phyloP scores from a whole-genome alignment of 768 basidiomycete genomes.

The Fistulinella prunicolor region DNA sequence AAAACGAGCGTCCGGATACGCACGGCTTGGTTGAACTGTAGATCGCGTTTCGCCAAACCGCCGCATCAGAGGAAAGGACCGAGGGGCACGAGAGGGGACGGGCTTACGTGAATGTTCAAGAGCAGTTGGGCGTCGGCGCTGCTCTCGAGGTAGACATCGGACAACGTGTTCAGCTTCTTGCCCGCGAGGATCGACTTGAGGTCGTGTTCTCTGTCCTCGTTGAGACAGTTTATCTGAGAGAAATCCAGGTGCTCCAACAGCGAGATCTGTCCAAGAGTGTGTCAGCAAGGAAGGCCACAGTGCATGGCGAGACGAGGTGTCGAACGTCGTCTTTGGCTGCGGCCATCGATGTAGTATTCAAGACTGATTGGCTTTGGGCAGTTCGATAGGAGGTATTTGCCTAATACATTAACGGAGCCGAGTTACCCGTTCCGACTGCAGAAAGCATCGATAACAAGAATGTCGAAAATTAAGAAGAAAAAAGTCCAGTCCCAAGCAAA shows the following conservation, averaged over 20 bases:
- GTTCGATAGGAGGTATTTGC: constrained; percentile 16
- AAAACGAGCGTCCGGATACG: constrained; percentile 59
- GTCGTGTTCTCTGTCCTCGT: constrained; percentile 53
- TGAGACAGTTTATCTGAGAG: constrained; percentile 65
- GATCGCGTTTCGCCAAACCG: too few relatives aligned
- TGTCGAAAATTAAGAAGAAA: neutral
- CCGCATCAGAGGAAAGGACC: too few relatives aligned
- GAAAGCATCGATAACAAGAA: constrained; percentile 20
- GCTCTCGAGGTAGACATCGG: constrained; percentile 51
- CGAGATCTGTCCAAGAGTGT: constrained; percentile 39
- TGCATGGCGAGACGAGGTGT: constrained; percentile 2
- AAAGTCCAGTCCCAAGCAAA: constrained; percentile 6
- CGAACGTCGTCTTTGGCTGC: constrained; percentile 31
- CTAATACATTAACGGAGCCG: constrained; percentile 2
- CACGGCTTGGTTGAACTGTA: constrained; percentile 68
- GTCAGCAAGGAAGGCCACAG: constrained; percentile 4
- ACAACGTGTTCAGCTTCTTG: constrained; percentile 44
- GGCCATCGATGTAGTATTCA: constrained; percentile 21
- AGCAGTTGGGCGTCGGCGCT: constrained; percentile 75
- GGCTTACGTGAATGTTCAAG: constrained; percentile 60
- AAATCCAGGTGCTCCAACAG: constrained; percentile 57
- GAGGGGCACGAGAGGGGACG: neutral
- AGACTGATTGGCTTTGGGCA: neutral
- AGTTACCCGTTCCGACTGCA: too few relatives aligned
- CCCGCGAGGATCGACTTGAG: constrained; percentile 48